Evolutionary conservation across 2,329 filamentous ascomycete species (phyloP).

Genomic region (Trichoderma lentiforme): DNA sequence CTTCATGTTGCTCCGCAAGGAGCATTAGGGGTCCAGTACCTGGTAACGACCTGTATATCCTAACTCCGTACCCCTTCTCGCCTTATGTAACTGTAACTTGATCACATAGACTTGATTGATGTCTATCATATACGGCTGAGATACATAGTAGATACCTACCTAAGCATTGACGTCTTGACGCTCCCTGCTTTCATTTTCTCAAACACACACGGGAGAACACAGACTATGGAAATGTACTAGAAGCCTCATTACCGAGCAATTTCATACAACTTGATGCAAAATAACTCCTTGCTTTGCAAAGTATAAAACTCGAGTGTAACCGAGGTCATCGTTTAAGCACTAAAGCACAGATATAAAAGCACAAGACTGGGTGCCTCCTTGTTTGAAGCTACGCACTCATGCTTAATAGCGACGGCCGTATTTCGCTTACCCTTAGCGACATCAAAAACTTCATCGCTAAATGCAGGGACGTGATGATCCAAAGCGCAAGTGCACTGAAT

Average conservation of each 20-base stretch:
- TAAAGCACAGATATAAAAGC: not conserved
- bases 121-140: not conserved
- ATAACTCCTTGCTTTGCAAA: not conserved
- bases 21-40: not conserved
- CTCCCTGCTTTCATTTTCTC: not conserved
- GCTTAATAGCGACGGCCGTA: not conserved
- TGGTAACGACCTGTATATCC: not conserved
- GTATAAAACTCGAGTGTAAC: not conserved
- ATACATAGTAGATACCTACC: not conserved
- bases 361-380: not conserved
- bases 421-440: conserved; percentile 13
- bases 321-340: not conserved
- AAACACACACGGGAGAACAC: not conserved
- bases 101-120: not conserved
- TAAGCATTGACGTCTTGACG: not conserved
- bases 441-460: not conserved
- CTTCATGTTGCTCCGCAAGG: not conserved
- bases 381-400: not conserved
- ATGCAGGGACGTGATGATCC: not conserved
- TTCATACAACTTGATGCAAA: not conserved
- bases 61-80: not conserved
- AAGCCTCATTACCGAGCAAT: not conserved
- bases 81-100: not conserved
- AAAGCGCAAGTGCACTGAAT: not conserved
- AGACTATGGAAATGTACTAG: not conserved